Percentiles rank a stretch among this genome's conserved stretches.
Evolutionary conservation across 2,329 filamentous ascomycete genomes (phyloP).

Genomic region (Monosporascus sp.): DNA sequence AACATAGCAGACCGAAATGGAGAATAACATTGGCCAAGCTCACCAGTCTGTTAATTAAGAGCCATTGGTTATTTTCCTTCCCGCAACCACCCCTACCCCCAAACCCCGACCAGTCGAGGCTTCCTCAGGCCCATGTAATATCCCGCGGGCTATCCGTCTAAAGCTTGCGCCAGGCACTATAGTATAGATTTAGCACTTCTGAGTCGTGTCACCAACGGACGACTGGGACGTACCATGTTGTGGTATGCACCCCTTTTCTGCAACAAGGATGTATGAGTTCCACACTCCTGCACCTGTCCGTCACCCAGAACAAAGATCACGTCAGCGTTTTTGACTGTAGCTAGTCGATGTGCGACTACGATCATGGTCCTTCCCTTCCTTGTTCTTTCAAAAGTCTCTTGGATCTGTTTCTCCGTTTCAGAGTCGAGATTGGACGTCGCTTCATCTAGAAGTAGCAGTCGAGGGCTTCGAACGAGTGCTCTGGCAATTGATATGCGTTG

Average conservation of each 20-base stretch:
- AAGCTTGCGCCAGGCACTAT: conserved; percentile 26
- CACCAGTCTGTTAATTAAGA: too few species aligned
- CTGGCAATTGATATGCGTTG: conserved; percentile 69
- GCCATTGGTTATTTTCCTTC: too few species aligned
- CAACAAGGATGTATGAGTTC: conserved; percentile 44
- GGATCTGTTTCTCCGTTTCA: conserved; percentile 47
- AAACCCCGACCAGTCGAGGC: too few species aligned
- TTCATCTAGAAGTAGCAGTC: conserved; percentile 64
- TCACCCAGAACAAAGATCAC: conserved; percentile 71
- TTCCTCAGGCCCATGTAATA: too few species aligned
- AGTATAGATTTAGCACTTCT: conserved; percentile 7
- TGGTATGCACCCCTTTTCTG: conserved; percentile 48
- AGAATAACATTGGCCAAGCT: too few species aligned
- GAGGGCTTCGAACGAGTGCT: conserved; percentile 59
- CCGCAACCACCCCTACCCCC: too few species aligned
- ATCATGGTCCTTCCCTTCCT: conserved; percentile 60
- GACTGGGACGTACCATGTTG: conserved; percentile 44
- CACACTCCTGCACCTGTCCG: conserved; percentile 50
- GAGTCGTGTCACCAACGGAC: not conserved
- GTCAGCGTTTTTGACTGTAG: conserved; percentile 73
- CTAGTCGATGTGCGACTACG: conserved; percentile 70
- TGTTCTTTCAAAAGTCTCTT: conserved; percentile 62
- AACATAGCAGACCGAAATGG: too few species aligned
- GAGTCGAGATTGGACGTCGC: conserved; percentile 65
- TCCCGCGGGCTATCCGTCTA: conserved; percentile 15